Conservation (phyloP, 1,284 basidiomycete genomes). For the Papiliotrema flavescens region DNA sequence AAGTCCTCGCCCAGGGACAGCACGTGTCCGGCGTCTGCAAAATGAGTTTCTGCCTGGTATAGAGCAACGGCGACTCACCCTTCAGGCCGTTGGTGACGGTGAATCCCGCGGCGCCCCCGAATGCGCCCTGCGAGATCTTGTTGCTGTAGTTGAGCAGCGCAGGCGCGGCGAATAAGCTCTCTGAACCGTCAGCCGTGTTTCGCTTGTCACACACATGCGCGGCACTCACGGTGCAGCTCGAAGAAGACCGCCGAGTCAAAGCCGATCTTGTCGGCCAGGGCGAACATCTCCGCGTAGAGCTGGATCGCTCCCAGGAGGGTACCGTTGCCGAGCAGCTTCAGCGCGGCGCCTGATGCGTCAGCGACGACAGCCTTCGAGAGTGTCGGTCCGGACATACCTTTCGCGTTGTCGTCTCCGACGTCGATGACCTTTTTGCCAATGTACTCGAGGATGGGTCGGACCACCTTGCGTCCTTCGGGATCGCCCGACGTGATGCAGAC, state of each 20-base stretch:
- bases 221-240: constrained; percentile 18
- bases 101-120: constrained; percentile 26
- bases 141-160: constrained; percentile 37
- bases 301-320: constrained; percentile 39
- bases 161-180: constrained; percentile 36
- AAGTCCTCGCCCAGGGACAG: constrained; percentile 14
- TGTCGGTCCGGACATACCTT: constrained; percentile 16
- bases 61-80: constrained; percentile 18
- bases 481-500: constrained; percentile 29
- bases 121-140: constrained; percentile 35
- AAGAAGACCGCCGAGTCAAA: constrained; percentile 26
- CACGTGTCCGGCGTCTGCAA: constrained; percentile 22
- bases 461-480: constrained; percentile 9
- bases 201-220: background rate
- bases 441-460: constrained; percentile 20
- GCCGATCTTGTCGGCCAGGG: constrained; percentile 33
- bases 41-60: background rate
- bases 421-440: constrained; percentile 27
- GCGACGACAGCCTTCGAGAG: background rate
- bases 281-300: constrained; percentile 37
- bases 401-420: constrained; percentile 33
- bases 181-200: constrained; percentile 6
- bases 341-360: constrained; percentile 20
- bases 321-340: constrained; percentile 43
- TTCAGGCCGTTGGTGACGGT: constrained; percentile 36